Base-by-base conservation (phyloP, 2,329 filamentous ascomycete species). In the Dactylellina leptospora region DNA sequence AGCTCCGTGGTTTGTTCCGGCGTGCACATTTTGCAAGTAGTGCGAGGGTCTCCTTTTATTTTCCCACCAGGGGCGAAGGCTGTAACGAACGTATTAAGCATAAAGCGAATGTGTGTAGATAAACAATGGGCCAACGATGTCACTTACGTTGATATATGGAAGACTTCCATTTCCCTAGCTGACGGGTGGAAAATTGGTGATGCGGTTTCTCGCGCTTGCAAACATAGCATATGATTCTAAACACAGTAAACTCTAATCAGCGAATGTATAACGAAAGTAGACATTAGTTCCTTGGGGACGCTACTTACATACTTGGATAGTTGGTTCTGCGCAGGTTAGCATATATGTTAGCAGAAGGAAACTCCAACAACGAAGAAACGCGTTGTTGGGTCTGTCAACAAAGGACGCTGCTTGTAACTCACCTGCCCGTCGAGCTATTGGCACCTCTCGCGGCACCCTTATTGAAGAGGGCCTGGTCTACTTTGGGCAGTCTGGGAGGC, bases 1-100 rank as follows among this genome's bases (percentile, higher is more conserved):
- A 86, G 76, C 74, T 86, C 84, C 8, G 80, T 77, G 1, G 79
- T 75, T 62, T 81, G 81, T 10, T 76, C 75, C 2, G 81, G 80
- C n/a, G 80, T 80, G 72, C 84, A 86, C 1, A 69, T 53, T 48
- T 74, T 76, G 61, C 76, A 77, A 18, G 76, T 76, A n/a, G 74
- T 71, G 11, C 47, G 58, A 36, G 74, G 54, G 10, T 69, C 50
- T 1, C 27, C 50, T n/a, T 45, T 61, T 4, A 47, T 33, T 30
- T 61, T 73, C 2, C 71, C 74, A 11, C 33, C 45, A 38, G 74
- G 54, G 16, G 74, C 60, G 28, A 71, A 74, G 8, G 63, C 74
- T 75, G 36, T 36, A 47, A 16, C 5, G 18, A 18, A 1, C 18
- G 11, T 5, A 20, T 33, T 6, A 13, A 6, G 6, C 30, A 33